These are phyloP conservation scores for Eucalyptus regnans DNA, from an alignment of 345 rosid genomes.

Conservation along the genomic window DNA sequence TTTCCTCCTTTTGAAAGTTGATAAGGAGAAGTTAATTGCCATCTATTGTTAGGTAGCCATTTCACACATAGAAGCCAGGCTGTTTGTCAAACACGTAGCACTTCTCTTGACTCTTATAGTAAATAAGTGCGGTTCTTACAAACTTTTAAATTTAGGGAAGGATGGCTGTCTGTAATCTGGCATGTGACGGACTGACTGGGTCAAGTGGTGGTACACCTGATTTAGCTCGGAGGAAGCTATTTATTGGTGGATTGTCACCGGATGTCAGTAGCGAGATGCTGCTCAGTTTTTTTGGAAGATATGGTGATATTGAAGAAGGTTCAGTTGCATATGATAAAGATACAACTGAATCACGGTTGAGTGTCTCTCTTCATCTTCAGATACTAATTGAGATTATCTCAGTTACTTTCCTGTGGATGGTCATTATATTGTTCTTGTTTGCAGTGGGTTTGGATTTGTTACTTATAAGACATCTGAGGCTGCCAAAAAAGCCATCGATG, in stretches of 20 bases:
- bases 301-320: conserved; percentile 66
- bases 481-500: conserved; percentile 59
- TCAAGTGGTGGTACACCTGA: conserved; percentile 28
- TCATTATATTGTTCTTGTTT: conserved; percentile 1
- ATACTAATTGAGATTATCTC: neutral
- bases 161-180: conserved; percentile 58
- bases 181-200: conserved; percentile 53
- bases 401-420: neutral
- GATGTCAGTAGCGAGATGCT: conserved; percentile 55
- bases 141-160: conserved; percentile 32
- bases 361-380: neutral
- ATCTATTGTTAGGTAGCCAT: neutral
- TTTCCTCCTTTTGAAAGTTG: neutral
- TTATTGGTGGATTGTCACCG: conserved; percentile 54
- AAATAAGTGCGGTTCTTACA: neutral
- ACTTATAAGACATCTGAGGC: conserved; percentile 53
- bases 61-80: neutral
- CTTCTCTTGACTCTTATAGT: neutral
- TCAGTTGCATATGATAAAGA: conserved; percentile 70
- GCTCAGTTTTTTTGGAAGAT: conserved; percentile 32
- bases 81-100: neutral
- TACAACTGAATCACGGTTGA: conserved; percentile 58
- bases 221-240: conserved; percentile 54
- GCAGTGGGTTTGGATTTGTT: conserved; percentile 72
- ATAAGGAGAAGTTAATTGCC: neutral